Evolutionary conservation across 371 early-diverging fungal genomes (phyloP), one percentile per base, ranked within the genome.

Genomic region (Basidiobolus meristosporus): DNA sequence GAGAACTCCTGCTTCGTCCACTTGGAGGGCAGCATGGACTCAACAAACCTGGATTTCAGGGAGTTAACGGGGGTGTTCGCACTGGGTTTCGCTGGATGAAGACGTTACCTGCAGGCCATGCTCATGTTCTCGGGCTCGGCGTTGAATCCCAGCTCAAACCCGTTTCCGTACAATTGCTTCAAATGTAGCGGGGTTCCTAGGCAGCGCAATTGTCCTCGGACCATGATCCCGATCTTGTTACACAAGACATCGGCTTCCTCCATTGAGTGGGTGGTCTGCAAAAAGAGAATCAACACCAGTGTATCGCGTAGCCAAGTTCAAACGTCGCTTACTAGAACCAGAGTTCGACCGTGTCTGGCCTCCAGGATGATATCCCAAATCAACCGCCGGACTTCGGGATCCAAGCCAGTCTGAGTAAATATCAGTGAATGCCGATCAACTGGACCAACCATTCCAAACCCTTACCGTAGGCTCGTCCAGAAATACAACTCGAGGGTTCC

Each of bases 171-270:
- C 5, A 66, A 41, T n/a, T 73, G 45, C 55, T 78, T 81, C 36
- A 80, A 53, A 16, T 68, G 58, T 23, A 71, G 41, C 1, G 50
- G 67, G 4, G 60, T 51, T 9, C 68, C 77, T 20, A 73, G 39
- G 43, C 79, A 78, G 1, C 73, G 54, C 29, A 81, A 44, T 1
- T 62, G 60, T 19, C 79, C 79, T 21, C 61, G 51, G 17, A 75
- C 68, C 73, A 75, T 77, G 46, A 81, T 78, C 2, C 68, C 74
- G 31, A 78, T 73, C 7, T 47, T 26, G 52, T 54, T 47, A 19
- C 65, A 64, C 1, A 65, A 48, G 16, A 57, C 67, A 47, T 80
- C 81, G 12, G 74, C 77, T 50, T 81, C 82, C 41, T 81, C 82
- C 77, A 78, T 75, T n/a, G 65, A 66, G 36, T 79, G 76, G 0